These are phyloP conservation scores for Chalaropsis ovoidea DNA, from an alignment of 2,329 filamentous ascomycete species.

Conservation along the genomic window DNA sequence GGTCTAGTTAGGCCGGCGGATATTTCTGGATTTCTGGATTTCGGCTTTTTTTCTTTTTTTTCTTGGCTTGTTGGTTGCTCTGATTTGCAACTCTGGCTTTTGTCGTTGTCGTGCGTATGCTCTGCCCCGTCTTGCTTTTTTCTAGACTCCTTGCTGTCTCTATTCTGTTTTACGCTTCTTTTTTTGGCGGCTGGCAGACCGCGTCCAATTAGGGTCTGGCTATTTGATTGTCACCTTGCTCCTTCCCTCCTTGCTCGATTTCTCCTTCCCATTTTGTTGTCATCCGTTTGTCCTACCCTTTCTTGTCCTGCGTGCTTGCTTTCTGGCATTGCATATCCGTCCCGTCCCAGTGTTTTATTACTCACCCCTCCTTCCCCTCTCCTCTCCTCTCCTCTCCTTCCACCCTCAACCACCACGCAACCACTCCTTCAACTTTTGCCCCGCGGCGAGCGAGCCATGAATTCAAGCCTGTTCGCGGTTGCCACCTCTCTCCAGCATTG, in stretches of 20 bases:
- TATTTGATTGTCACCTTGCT: not conserved
- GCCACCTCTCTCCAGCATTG: conserved; percentile 21
- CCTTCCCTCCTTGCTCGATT: not conserved
- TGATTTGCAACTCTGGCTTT: not conserved
- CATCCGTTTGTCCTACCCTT: not conserved
- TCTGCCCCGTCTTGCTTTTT: not conserved
- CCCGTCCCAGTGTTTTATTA: conserved; percentile 13
- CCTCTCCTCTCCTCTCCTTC: not conserved
- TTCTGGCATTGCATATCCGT: not conserved
- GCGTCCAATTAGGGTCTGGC: conserved; percentile 7
- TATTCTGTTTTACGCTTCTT: not conserved
- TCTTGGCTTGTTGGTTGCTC: not conserved
- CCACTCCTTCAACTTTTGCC: conserved; percentile 1
- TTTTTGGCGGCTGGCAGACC: not conserved
- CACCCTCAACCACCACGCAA: not conserved
- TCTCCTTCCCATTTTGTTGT: not conserved
- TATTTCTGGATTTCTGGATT: conserved; percentile 1
- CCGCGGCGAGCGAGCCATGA: conserved; percentile 19
- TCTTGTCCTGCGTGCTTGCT: not conserved
- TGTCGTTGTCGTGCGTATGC: not conserved
- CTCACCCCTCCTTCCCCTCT: not conserved
- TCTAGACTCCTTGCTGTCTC: not conserved
- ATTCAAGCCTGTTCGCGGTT: conserved; percentile 14
- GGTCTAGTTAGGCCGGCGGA: conserved; percentile 11
- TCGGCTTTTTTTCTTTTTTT: too few relatives aligned